phyloP scores from a whole-genome alignment of 1,284 basidiomycete species.

The Leucoagaricus sp. region DNA sequence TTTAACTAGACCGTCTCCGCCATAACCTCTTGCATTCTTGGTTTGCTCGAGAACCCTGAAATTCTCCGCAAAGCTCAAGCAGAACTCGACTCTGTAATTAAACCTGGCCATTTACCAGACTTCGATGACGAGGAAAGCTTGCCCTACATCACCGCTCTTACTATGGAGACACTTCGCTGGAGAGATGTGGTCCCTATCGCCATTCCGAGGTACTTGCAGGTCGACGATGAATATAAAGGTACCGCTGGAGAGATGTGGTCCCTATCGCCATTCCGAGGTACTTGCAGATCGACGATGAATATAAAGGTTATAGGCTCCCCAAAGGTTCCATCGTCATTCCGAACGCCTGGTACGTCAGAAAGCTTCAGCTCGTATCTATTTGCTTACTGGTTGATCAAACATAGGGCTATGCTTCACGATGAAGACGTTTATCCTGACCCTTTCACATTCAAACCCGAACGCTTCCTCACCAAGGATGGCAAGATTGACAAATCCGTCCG shows the following conservation, averaged over 20 bases:
- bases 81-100: constrained; percentile 41
- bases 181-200: constrained; percentile 30
- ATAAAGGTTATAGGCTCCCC: constrained; percentile 31
- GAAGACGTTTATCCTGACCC: constrained; percentile 37
- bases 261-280: constrained; percentile 26
- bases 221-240: constrained; percentile 31
- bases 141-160: constrained; percentile 40
- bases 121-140: constrained; percentile 31
- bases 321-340: constrained; percentile 28
- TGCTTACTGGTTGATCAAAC: background rate
- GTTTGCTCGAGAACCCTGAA: constrained; percentile 35
- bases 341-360: constrained; percentile 25
- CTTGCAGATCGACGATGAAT: constrained; percentile 25
- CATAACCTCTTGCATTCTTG: constrained; percentile 29
- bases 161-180: constrained; percentile 43
- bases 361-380: background rate
- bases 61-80: constrained; percentile 38
- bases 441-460: constrained; percentile 38
- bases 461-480: constrained; percentile 32
- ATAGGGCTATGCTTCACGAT: constrained; percentile 40
- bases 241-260: constrained; percentile 36
- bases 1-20: background rate
- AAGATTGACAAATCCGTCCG: constrained; percentile 29
- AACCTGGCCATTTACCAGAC: constrained; percentile 33
- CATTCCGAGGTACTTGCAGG: constrained; percentile 14